These are phyloP conservation scores for Lactarius evosmus DNA, from an alignment of 768 basidiomycete genomes.

Conservation along the genomic window DNA sequence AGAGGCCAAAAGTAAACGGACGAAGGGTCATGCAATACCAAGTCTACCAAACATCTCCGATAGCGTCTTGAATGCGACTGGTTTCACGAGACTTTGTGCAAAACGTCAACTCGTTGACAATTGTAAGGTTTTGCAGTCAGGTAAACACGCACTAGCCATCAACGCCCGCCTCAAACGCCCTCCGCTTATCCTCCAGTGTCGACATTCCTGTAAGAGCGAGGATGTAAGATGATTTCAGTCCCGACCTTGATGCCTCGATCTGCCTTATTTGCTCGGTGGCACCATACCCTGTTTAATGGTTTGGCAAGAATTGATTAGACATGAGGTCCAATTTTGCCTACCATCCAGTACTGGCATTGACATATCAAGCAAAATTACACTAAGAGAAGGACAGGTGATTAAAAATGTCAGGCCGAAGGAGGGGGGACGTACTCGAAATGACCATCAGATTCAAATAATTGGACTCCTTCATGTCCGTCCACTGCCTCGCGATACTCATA, in stretches of 20 bases:
- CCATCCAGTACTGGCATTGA: conserved; percentile 96
- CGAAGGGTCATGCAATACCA: conserved; percentile 43
- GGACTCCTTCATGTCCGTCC: conserved; percentile 84
- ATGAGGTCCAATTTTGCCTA: conserved; percentile 31
- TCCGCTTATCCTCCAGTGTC: conserved; percentile 85
- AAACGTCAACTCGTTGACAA: conserved; percentile 7
- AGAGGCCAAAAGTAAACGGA: neutral
- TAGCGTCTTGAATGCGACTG: conserved; percentile 89
- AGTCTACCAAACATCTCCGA: conserved; percentile 80
- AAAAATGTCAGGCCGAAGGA: neutral
- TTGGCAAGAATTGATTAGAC: neutral
- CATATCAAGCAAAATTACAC: conserved; percentile 82
- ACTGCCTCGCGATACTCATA: conserved; percentile 75
- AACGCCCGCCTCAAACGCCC: conserved; percentile 89
- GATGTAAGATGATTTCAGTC: conserved; percentile 47
- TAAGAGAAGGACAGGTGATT: conserved; percentile 34
- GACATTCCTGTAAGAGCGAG: conserved; percentile 93
- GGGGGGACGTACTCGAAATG: conserved; percentile 74
- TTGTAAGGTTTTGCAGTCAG: neutral
- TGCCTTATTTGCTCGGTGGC: conserved; percentile 81
- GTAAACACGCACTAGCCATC: conserved; percentile 80
- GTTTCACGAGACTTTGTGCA: conserved; percentile 75
- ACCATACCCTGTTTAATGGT: conserved; percentile 56
- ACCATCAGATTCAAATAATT: conserved; percentile 63
- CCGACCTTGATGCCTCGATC: conserved; percentile 48